Conservation (phyloP, 176 grass and related monocot species). For the Puya raimondii region DNA sequence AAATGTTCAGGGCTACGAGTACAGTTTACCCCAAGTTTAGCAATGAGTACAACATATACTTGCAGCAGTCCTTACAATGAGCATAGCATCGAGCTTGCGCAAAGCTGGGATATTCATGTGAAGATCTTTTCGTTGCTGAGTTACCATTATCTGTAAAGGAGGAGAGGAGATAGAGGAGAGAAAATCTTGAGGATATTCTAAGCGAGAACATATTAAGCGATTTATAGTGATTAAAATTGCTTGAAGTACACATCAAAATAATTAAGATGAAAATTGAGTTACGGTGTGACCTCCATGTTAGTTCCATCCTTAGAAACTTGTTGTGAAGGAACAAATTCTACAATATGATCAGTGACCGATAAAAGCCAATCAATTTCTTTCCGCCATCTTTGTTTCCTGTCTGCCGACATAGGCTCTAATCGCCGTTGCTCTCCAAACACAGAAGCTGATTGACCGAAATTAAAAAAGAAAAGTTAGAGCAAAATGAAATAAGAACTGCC, state of each 20-base stretch:
- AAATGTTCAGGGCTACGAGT: background rate
- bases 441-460: conserved; percentile 36
- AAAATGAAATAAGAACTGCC: too few relatives aligned
- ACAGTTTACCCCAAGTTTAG: background rate
- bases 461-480: background rate
- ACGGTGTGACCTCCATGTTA: conserved; percentile 51
- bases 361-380: conserved; percentile 79
- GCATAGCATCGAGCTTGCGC: conserved; percentile 77
- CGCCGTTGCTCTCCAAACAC: conserved; percentile 79
- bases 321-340: conserved; percentile 69
- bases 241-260: background rate
- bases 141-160: conserved; percentile 57
- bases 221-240: background rate
- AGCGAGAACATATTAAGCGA: conserved; percentile 3
- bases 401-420: conserved; percentile 60
- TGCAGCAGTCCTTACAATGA: conserved; percentile 29
- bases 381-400: conserved; percentile 74
- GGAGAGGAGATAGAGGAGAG: background rate
- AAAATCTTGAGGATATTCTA: background rate
- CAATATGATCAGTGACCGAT: conserved; percentile 78
- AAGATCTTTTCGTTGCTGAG: conserved; percentile 80
- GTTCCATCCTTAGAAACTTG: conserved; percentile 51
- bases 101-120: conserved; percentile 60
- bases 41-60: background rate
- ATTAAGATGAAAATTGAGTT: background rate